phyloP scores from a whole-genome alignment of 768 basidiomycete species.

The Mycena amicta region DNA sequence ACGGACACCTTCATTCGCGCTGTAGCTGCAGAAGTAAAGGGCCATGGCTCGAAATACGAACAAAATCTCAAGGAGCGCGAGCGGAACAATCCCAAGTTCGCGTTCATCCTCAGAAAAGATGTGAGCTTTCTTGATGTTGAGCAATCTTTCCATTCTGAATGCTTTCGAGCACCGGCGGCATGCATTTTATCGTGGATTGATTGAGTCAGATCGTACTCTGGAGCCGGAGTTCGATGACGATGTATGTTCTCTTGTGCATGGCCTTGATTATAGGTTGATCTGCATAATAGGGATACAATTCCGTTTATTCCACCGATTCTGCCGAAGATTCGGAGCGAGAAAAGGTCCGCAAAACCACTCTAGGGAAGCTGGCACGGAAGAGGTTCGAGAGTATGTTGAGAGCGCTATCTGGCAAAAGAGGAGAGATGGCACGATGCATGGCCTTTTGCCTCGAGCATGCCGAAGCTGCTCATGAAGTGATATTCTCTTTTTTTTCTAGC shows the following conservation, averaged over 20 bases:
- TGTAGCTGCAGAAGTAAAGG: constrained; percentile 83
- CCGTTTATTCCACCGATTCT: constrained; percentile 89
- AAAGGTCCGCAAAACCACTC: constrained; percentile 68
- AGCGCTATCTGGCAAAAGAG: constrained; percentile 80
- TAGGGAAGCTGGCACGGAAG: constrained; percentile 79
- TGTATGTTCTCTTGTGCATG: constrained; percentile 35
- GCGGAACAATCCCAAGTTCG: constrained; percentile 78
- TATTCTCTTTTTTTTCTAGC: constrained; percentile 5
- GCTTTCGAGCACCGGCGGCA: constrained; percentile 67
- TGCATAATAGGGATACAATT: constrained; percentile 72
- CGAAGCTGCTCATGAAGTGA: constrained; percentile 91
- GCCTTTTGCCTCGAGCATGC: constrained; percentile 96
- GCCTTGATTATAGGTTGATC: constrained; percentile 5
- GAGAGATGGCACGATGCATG: constrained; percentile 94
- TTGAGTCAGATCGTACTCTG: constrained; percentile 55
- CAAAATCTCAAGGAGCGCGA: constrained; percentile 75
- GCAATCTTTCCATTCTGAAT: constrained; percentile 5
- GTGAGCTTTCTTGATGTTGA: constrained; percentile 41
- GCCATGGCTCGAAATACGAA: constrained; percentile 79
- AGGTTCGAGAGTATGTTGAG: constrained; percentile 92
- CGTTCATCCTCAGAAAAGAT: constrained; percentile 65
- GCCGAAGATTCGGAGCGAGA: constrained; percentile 94
- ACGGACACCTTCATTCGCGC: constrained; percentile 86
- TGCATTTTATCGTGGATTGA: constrained; percentile 68
- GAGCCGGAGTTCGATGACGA: constrained; percentile 84